Percentiles rank a stretch among this genome's conserved stretches.
Conservation (phyloP, 1,139 yeast genomes). For the Hemisphaericaspora lyxosophila region DNA sequence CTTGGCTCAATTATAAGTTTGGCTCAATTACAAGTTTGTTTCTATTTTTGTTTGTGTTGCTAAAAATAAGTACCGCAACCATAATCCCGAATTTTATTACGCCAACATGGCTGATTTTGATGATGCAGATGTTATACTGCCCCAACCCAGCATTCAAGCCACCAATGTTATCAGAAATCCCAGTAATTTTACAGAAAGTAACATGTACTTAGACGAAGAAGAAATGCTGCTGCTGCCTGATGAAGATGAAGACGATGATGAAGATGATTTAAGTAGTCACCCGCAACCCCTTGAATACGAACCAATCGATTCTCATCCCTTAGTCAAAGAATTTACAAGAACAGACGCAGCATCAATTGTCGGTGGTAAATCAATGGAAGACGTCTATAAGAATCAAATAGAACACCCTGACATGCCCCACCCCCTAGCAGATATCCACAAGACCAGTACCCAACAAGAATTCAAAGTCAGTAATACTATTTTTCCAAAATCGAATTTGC, state of each 20-base stretch:
- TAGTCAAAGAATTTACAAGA: slow-evolving; percentile 19
- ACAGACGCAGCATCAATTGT: slow-evolving; percentile 41
- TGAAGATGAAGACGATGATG: slow-evolving; percentile 9
- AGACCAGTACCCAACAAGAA: slow-evolving; percentile 15
- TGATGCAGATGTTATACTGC: slow-evolving; percentile 9
- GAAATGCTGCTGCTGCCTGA: slow-evolving; percentile 12
- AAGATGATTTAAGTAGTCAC: not conserved
- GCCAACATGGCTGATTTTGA: not conserved
- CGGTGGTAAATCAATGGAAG: slow-evolving; percentile 32
- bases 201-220: slow-evolving; percentile 10
- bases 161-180: not conserved
- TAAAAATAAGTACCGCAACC: no score
- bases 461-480: slow-evolving; percentile 9
- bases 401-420: slow-evolving; percentile 9
- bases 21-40: no score
- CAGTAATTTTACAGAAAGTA: slow-evolving; percentile 1
- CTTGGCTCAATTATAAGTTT: no score
- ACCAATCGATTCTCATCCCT: slow-evolving; percentile 1
- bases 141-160: slow-evolving; percentile 13
- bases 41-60: no score
- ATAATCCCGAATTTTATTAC: no score
- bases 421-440: slow-evolving; percentile 17
- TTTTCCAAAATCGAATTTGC: slow-evolving; percentile 13
- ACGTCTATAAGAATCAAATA: slow-evolving; percentile 5
- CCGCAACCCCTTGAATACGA: not conserved